Conservation (phyloP, 805 yeast genomes). For the Lipomyces chichibuensis region DNA sequence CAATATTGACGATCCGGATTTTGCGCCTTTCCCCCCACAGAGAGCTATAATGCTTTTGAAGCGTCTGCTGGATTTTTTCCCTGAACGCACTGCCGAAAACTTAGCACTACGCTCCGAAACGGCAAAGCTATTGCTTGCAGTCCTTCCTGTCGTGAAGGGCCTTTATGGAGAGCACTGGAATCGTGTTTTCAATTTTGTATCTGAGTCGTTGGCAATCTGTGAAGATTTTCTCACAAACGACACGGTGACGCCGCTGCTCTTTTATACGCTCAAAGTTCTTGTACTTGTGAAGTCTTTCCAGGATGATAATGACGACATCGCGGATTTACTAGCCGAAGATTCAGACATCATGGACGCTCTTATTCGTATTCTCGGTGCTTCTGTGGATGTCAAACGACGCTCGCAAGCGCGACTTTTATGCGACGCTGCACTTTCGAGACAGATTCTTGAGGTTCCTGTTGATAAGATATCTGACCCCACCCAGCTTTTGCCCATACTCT, state of each 20-base stretch:
- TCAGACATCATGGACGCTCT: conserved; percentile 6
- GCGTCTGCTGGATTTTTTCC: conserved; percentile 57
- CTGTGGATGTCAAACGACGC: conserved; percentile 12
- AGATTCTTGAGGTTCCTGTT: conserved; percentile 17
- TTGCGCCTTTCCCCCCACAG: conserved; percentile 61
- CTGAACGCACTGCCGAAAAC: background rate
- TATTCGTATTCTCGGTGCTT: conserved; percentile 8
- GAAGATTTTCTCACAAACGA: conserved; percentile 12
- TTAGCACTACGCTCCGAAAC: conserved; percentile 39
- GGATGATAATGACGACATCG: conserved; percentile 37
- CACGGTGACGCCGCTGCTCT: conserved; percentile 34
- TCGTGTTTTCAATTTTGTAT: conserved; percentile 5
- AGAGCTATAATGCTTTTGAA: conserved; percentile 65
- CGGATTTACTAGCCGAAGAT: conserved; percentile 46
- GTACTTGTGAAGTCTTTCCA: conserved; percentile 41
- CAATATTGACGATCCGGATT: conserved; percentile 39
- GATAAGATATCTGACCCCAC: conserved; percentile 18
- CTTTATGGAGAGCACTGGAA: conserved; percentile 37
- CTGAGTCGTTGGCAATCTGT: conserved; percentile 11
- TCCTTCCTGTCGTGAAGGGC: conserved; percentile 34
- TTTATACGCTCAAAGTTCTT: conserved; percentile 53
- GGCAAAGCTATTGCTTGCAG: conserved; percentile 36
- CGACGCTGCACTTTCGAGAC: conserved; percentile 27
- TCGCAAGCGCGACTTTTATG: conserved; percentile 23
- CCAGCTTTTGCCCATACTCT: conserved; percentile 24